phyloP scores from a whole-genome alignment of 768 basidiomycete species.

The Psilocybe subaeruginosa region DNA sequence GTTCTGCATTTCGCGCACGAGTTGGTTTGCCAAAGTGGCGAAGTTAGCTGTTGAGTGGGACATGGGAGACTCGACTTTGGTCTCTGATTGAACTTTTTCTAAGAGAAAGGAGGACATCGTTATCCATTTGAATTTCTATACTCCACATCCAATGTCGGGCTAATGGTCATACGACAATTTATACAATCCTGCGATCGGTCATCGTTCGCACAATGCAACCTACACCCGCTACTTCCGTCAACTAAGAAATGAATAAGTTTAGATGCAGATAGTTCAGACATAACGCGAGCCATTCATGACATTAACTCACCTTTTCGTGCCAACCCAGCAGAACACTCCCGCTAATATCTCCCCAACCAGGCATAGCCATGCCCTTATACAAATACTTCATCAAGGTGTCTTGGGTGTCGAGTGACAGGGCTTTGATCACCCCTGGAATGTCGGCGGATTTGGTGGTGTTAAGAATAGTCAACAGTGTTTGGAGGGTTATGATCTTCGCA shows the following conservation, averaged over 20 bases:
- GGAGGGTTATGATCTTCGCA: conserved; percentile 72
- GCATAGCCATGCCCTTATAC: conserved; percentile 92
- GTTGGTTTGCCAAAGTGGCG: too few species aligned
- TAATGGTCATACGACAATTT: conserved; percentile 9
- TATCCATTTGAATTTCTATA: too few species aligned
- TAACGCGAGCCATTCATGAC: background rate
- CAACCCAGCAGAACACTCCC: conserved; percentile 75
- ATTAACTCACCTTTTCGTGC: conserved; percentile 89
- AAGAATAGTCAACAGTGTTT: conserved; percentile 83
- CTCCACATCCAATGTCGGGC: too few species aligned
- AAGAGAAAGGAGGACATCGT: too few species aligned
- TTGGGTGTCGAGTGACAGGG: conserved; percentile 72
- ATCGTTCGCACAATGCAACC: conserved; percentile 92
- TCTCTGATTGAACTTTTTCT: too few species aligned
- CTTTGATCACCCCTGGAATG: conserved; percentile 74
- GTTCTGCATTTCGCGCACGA: too few species aligned
- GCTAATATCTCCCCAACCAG: conserved; percentile 62
- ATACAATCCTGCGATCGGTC: conserved; percentile 60
- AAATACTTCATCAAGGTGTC: conserved; percentile 97
- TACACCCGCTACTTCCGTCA: conserved; percentile 92
- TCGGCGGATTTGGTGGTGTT: conserved; percentile 94
- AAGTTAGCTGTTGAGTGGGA: too few species aligned
- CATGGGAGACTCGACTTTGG: too few species aligned
- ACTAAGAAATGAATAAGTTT: conserved; percentile 40
- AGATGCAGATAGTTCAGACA: background rate